Conservation (phyloP, 768 basidiomycete species). For the Mycena vulgaris region DNA sequence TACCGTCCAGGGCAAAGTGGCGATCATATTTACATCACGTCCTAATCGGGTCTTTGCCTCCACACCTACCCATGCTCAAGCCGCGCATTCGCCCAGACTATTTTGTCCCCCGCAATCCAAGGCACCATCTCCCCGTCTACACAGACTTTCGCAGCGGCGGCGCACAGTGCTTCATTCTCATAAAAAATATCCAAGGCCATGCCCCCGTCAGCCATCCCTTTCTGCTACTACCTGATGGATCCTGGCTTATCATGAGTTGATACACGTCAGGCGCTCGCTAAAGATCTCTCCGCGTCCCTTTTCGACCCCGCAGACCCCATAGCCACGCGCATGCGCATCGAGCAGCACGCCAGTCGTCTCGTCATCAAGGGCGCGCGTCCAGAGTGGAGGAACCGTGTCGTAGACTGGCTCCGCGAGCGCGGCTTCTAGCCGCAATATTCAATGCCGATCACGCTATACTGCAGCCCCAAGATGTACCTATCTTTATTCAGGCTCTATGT, state of each 20-base stretch:
- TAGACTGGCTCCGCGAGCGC: conserved; percentile 72
- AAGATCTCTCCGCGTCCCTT: conserved; percentile 67
- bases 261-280: conserved; percentile 66
- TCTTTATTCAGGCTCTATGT: conserved; percentile 2
- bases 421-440: conserved; percentile 69
- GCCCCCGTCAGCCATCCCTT: conserved; percentile 61
- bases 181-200: conserved; percentile 81
- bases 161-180: conserved; percentile 68
- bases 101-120: conserved; percentile 76
- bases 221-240: conserved; percentile 28
- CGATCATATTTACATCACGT: not conserved
- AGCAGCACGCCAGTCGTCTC: conserved; percentile 66
- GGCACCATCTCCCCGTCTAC: conserved; percentile 82
- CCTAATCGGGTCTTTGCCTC: no score
- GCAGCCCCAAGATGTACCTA: conserved; percentile 15
- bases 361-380: conserved; percentile 70
- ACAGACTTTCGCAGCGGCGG: conserved; percentile 80
- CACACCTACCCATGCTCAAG: not conserved
- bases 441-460: conserved; percentile 17
- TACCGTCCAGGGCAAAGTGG: no score
- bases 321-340: conserved; percentile 64
- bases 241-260: conserved; percentile 24
- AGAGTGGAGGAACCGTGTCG: conserved; percentile 70
- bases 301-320: conserved; percentile 64
- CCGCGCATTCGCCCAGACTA: conserved; percentile 50